Evolutionary conservation across 2,329 filamentous ascomycete species (phyloP).

Genomic region (Fusarium nisikadoi): DNA sequence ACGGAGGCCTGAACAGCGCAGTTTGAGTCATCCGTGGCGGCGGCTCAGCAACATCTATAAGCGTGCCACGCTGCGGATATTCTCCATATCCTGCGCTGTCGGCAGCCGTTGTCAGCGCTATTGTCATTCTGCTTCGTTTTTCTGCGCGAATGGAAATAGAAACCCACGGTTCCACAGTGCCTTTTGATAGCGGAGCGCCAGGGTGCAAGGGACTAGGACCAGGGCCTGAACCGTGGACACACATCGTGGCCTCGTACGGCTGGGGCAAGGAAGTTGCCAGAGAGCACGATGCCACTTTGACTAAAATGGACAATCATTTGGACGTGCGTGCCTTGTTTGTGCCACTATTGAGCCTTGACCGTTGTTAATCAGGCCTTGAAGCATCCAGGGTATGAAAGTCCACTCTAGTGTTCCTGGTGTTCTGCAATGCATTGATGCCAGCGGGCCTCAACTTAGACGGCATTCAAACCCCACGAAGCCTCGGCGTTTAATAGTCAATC

Average conservation of each 20-base stretch:
- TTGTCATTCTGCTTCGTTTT: slow-evolving; percentile 20
- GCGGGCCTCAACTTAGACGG: slow-evolving; percentile 24
- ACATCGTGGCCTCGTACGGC: slow-evolving; percentile 36
- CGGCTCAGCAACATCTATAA: slow-evolving; percentile 29
- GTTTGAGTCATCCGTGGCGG: slow-evolving; percentile 36
- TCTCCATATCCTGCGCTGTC: slow-evolving; percentile 34
- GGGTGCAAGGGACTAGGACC: slow-evolving; percentile 25
- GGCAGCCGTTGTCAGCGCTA: slow-evolving; percentile 18
- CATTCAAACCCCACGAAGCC: slow-evolving; percentile 20
- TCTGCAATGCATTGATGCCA: slow-evolving; percentile 17
- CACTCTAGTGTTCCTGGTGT: not conserved
- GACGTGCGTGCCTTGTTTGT: slow-evolving; percentile 19
- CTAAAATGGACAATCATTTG: slow-evolving; percentile 16
- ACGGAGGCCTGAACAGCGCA: slow-evolving; percentile 21
- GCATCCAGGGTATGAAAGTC: not conserved
- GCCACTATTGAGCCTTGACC: slow-evolving; percentile 1
- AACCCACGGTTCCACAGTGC: slow-evolving; percentile 17
- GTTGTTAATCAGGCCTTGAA: not conserved
- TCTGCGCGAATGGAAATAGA: slow-evolving; percentile 13
- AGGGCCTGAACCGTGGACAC: slow-evolving; percentile 12
- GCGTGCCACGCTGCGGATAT: slow-evolving; percentile 29
- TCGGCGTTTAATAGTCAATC: slow-evolving; percentile 13
- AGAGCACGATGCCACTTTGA: slow-evolving; percentile 32
- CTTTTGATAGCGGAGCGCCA: slow-evolving; percentile 8
- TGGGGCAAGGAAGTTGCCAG: slow-evolving; percentile 30